Evolutionary conservation across 192 early-diverging fungal species (phyloP).

Genomic region (Umbelopsis sp.): DNA sequence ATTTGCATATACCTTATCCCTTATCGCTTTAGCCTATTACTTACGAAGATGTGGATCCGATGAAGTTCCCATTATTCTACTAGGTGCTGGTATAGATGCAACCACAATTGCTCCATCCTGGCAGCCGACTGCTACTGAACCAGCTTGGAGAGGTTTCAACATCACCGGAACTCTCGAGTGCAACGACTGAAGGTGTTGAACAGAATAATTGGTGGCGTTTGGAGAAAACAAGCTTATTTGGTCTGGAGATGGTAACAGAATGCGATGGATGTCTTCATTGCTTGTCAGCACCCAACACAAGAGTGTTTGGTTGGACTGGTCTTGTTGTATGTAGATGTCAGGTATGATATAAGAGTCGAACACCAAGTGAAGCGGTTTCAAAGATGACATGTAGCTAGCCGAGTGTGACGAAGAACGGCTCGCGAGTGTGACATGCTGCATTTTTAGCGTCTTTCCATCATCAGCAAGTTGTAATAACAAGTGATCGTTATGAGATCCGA

Average conservation of each 20-base stretch:
- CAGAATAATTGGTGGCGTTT: neutral
- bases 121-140: neutral
- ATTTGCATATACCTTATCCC: too few relatives aligned
- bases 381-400: neutral
- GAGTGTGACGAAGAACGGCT: neutral
- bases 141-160: neutral
- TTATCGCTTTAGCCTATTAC: neutral
- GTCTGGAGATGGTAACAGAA: neutral
- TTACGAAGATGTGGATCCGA: conserved; percentile 14
- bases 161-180: neutral
- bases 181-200: neutral
- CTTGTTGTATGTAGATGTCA: conserved; percentile 6
- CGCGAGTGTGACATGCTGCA: neutral
- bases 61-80: neutral
- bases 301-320: neutral
- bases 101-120: conserved; percentile 4
- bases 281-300: conserved; percentile 5
- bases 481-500: conserved; percentile 2
- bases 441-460: neutral
- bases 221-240: conserved; percentile 1
- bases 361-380: neutral
- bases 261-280: conserved; percentile 8
- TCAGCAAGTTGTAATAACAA: conserved; percentile 1
- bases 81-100: neutral
- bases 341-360: neutral